Evolutionary conservation across 352 stramenopile genomes (phyloP).

Genomic region (Phytophthora pistaciae): DNA sequence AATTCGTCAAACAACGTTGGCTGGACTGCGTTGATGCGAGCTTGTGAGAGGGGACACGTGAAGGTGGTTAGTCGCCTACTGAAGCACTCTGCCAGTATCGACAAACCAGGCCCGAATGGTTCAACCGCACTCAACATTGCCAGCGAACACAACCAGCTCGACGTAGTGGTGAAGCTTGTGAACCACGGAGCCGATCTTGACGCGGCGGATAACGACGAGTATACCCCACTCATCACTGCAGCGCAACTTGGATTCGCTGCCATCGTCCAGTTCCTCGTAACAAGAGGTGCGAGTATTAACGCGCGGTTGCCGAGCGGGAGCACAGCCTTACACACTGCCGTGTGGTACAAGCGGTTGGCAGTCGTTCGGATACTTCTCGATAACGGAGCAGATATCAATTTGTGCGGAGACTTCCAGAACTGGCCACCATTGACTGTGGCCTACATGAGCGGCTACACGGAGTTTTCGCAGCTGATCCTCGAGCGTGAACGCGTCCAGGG

Average conservation of each 20-base stretch:
- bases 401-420: too few species aligned
- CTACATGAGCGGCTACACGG: too few species aligned
- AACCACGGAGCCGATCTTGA: background rate
- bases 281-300: background rate
- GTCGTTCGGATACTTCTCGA: too few species aligned
- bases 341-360: too few species aligned
- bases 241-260: conserved; percentile 1
- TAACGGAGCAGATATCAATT: too few species aligned
- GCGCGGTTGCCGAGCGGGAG: conserved; percentile 1
- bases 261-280: background rate
- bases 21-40: conserved; percentile 3
- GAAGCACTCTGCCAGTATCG: background rate
- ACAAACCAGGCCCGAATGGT: background rate
- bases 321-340: background rate
- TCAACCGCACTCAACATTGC: conserved; percentile 3
- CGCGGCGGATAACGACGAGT: background rate
- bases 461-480: too few species aligned
- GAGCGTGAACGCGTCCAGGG: too few species aligned
- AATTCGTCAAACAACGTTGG: background rate
- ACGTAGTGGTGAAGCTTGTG: background rate
- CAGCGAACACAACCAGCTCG: background rate
- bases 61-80: background rate
- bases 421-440: too few species aligned
- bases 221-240: conserved; percentile 2
- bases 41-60: background rate